A percentile compares a stretch with the other conserved stretches of the same genome.
Conservation (phyloP, 176 grass and related monocot genomes). For the Oryza meyeriana region DNA sequence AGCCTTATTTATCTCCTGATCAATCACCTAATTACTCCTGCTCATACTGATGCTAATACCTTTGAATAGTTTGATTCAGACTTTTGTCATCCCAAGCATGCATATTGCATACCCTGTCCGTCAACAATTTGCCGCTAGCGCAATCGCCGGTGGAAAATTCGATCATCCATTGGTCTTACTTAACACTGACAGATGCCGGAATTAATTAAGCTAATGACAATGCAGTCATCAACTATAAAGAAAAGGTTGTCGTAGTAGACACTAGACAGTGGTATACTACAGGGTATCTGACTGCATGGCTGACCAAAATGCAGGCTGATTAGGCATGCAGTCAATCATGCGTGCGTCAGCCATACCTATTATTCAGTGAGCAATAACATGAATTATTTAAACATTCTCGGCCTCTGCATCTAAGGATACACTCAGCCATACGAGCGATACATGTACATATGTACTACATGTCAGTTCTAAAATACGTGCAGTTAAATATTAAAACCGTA, state of each 20-base stretch:
- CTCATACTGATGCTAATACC: neutral
- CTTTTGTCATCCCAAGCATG: neutral
- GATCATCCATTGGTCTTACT: neutral
- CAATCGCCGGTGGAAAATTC: neutral
- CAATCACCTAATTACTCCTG: neutral
- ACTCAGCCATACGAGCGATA: too few relatives aligned
- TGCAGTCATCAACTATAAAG: neutral
- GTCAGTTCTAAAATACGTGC: too few relatives aligned
- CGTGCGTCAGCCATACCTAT: neutral
- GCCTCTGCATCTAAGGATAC: too few relatives aligned
- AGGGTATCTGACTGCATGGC: neutral
- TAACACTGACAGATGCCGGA: neutral
- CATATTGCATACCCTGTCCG: neutral
- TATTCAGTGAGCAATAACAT: neutral
- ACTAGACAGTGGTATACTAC: neutral
- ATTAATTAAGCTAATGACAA: neutral
- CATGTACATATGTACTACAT: neutral
- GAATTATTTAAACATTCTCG: too few relatives aligned
- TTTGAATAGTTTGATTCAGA: neutral
- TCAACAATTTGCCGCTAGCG: neutral
- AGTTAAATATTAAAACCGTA: too few relatives aligned
- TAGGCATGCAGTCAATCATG: neutral
- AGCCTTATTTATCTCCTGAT: neutral
- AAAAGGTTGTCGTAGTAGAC: neutral
- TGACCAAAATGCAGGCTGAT: neutral